Conservation (phyloP, 2,329 filamentous ascomycete genomes). For the Ophiostoma sp. region DNA sequence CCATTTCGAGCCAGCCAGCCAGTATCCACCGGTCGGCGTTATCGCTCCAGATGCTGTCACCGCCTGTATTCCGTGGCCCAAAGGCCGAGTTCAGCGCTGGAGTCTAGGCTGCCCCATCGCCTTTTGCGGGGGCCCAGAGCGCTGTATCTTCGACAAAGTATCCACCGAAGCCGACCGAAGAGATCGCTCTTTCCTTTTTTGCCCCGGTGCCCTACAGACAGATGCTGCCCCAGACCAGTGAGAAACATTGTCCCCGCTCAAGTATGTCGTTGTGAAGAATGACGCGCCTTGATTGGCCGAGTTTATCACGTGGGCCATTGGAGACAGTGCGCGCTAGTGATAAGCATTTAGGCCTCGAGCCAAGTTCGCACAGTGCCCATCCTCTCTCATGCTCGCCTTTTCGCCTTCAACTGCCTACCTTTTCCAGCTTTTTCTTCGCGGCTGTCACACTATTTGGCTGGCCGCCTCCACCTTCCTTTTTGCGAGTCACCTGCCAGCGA, state of each 20-base stretch:
- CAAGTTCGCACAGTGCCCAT: background rate
- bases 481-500: slow-evolving; percentile 11
- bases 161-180: slow-evolving; percentile 9
- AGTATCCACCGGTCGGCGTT: slow-evolving; percentile 13
- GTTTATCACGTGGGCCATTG: slow-evolving; percentile 14
- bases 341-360: background rate
- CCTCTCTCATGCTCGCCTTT: background rate
- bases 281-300: slow-evolving; percentile 11
- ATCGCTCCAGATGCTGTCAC: slow-evolving; percentile 14
- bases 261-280: background rate
- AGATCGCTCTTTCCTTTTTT: background rate
- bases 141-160: background rate
- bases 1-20: background rate
- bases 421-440: background rate
- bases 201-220: background rate
- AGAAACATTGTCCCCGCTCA: background rate
- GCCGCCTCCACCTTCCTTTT: background rate
- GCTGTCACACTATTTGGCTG: background rate
- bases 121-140: slow-evolving; percentile 1
- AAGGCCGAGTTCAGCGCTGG: slow-evolving; percentile 16
- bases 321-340: background rate
- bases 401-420: background rate
- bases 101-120: background rate
- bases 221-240: background rate
- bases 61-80: background rate